Conservation (phyloP, 2,329 filamentous ascomycete species). For the Didymella keratinophila region DNA sequence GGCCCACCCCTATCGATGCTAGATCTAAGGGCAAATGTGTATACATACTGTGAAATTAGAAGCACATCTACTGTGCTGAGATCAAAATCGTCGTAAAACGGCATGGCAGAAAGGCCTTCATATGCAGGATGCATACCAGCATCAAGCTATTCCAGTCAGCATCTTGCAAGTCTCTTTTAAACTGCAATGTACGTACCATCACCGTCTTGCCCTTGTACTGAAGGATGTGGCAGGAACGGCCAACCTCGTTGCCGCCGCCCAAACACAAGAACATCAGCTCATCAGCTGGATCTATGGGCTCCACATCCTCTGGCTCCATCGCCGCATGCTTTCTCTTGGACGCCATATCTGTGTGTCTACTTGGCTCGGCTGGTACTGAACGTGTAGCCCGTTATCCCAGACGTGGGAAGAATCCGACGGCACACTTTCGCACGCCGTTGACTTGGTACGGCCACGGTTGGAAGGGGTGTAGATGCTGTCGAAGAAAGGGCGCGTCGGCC, state of each 20-base stretch:
- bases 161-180: background rate
- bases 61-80: conserved; percentile 96
- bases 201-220: conserved; percentile 99
- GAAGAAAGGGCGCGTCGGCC: conserved; percentile 9
- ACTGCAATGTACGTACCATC: conserved; percentile 72
- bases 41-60: conserved; percentile 97
- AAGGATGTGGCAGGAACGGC: conserved; percentile 94
- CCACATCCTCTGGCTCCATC: conserved; percentile 78
- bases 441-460: background rate
- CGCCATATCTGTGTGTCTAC: conserved; percentile 68
- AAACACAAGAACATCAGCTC: conserved; percentile 94
- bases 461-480: conserved; percentile 1
- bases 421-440: background rate
- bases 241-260: conserved; percentile 96
- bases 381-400: background rate
- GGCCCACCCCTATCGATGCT: conserved; percentile 23
- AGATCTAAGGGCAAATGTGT: conserved; percentile 12
- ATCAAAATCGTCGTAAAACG: conserved; percentile 99
- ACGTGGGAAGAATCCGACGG: no score
- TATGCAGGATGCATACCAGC: conserved; percentile 97
- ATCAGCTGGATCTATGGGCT: conserved; percentile 90
- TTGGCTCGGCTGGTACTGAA: background rate
- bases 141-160: conserved; percentile 73
- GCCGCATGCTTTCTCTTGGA: conserved; percentile 87
- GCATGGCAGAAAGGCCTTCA: conserved; percentile 89